These are phyloP conservation scores for Malassezia caprae DNA, from an alignment of 1,284 basidiomycete species.

Conservation along the genomic window DNA sequence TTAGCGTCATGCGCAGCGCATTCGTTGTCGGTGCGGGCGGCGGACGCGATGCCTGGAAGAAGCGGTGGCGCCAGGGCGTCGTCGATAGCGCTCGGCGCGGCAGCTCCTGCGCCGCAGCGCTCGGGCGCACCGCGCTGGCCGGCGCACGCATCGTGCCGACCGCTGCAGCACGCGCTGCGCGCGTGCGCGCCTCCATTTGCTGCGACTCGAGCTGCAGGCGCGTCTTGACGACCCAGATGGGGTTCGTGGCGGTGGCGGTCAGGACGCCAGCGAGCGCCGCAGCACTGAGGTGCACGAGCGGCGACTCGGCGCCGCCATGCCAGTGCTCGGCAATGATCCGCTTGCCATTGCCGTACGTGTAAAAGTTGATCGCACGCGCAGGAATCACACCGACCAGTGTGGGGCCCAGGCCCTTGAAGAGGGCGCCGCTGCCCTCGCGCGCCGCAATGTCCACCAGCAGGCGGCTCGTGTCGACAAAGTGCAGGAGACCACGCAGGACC, in stretches of 20 bases:
- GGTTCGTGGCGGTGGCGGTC: constrained; percentile 85
- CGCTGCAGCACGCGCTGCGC: background rate
- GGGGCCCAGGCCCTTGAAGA: constrained; percentile 90
- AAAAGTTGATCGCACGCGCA: constrained; percentile 85
- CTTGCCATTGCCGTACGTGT: constrained; percentile 95
- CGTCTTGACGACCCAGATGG: constrained; percentile 98
- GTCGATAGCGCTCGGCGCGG: constrained; percentile 2
- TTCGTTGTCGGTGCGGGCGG: constrained; percentile 50
- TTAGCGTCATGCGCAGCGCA: constrained; percentile 59
- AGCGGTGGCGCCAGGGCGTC: constrained; percentile 9
- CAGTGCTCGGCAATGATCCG: constrained; percentile 70
- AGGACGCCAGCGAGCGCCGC: constrained; percentile 70
- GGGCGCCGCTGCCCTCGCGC: constrained; percentile 77
- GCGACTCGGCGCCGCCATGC: constrained; percentile 62
- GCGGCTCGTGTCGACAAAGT: constrained; percentile 88
- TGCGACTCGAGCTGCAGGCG: constrained; percentile 63
- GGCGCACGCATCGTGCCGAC: background rate
- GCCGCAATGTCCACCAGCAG: constrained; percentile 57
- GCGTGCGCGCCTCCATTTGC: constrained; percentile 7
- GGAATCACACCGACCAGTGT: constrained; percentile 90
- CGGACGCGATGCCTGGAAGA: constrained; percentile 28
- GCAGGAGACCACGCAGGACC: constrained; percentile 62
- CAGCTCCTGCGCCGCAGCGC: background rate
- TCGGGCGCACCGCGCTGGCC: background rate
- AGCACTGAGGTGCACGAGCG: constrained; percentile 71